Evolutionary conservation across 139 green algal genomes (phyloP), one percentile per base, ranked within the genome.

Genomic region (Pedinophyceae sp.): DNA sequence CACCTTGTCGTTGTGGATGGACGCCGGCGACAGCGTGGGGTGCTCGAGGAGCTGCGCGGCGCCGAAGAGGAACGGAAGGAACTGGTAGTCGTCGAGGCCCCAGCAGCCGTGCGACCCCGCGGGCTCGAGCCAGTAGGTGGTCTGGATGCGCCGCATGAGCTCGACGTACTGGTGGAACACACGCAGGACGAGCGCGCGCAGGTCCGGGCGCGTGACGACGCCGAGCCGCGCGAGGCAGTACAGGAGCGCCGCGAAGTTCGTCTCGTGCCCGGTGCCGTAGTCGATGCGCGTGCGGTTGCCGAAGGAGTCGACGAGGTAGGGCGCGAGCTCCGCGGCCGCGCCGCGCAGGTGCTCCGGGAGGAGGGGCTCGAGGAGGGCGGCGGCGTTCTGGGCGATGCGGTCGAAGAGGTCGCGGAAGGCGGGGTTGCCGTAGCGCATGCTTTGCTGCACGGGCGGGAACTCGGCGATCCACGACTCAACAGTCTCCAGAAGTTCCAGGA

Each of bases 51-150:
- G 72, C 75, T 94, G 84, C 13, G 70, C 57, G 0, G 76, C 69
- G 16, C 88, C 88, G 72, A 82, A 96, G 0, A 96, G 38, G 66
- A 97, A 98, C 16, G 90, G 88, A 52, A 98, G 71, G 65, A 97
- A 94, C 45, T 94, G 82, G 76, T 97, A 97, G 70, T 98, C 90
- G 59, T 98, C 90, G 55, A 98, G 70, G 2, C 90, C 90, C 90
- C 90, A 98, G 45, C 94, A 86, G 22, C 90, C 90, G 62, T 95
- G 88, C 13, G 74, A 88, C 1, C 90, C 90, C 2, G 90, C 90
- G 2, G 90, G 90, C 71, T 98, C 90, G 48, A 98, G 60, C 79
- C 86, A 93, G 73, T 96, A 96, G 0, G 84, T 91, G 2, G 76
- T 93, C 65, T 95, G 87, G 4, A 96, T 57, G 30, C 74, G 78